These are phyloP conservation scores for Colletotrichum neosansevieriae DNA, from an alignment of 2,329 filamentous ascomycete species.

Conservation along the genomic window DNA sequence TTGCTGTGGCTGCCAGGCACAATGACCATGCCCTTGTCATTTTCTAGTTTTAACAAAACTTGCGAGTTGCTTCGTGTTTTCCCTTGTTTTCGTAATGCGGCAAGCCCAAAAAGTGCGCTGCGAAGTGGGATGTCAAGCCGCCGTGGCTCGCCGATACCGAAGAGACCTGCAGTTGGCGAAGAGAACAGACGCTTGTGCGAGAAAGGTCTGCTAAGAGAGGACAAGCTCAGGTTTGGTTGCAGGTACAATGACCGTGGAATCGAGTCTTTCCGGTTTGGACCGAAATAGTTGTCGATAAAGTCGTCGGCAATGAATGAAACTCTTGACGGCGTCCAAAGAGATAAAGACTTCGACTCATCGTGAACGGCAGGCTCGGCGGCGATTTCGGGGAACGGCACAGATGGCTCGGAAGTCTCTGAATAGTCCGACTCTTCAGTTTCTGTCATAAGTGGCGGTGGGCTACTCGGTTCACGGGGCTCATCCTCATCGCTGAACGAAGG, in stretches of 20 bases:
- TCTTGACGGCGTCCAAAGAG: conserved; percentile 27
- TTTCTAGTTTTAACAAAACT: conserved; percentile 27
- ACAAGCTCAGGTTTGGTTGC: conserved; percentile 15
- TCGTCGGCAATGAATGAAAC: conserved; percentile 30
- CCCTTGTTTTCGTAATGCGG: conserved; percentile 6
- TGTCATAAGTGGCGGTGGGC: conserved; percentile 34
- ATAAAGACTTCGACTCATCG: conserved; percentile 27
- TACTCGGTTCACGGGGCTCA: conserved; percentile 22
- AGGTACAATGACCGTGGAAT: conserved; percentile 29
- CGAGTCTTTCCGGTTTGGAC: conserved; percentile 21
- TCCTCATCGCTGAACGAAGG: conserved; percentile 32
- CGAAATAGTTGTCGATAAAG: conserved; percentile 23
- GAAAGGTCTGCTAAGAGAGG: conserved; percentile 1
- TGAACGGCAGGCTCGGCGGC: conserved; percentile 6
- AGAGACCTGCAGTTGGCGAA: conserved; percentile 41
- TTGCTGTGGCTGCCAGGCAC: conserved; percentile 24
- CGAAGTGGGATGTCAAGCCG: conserved; percentile 34
- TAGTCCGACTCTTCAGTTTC: conserved; percentile 40
- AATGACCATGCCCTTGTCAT: conserved; percentile 28
- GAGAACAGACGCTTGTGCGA: conserved; percentile 41
- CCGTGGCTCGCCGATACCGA: conserved; percentile 41
- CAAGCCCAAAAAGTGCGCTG: conserved; percentile 33
- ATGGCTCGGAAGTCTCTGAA: conserved; percentile 31
- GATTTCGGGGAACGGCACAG: conserved; percentile 23
- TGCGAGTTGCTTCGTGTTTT: conserved; percentile 25